Evolutionary conservation across 2,329 filamentous ascomycete genomes (phyloP).

Genomic region (Talaromyces pinophilus): DNA sequence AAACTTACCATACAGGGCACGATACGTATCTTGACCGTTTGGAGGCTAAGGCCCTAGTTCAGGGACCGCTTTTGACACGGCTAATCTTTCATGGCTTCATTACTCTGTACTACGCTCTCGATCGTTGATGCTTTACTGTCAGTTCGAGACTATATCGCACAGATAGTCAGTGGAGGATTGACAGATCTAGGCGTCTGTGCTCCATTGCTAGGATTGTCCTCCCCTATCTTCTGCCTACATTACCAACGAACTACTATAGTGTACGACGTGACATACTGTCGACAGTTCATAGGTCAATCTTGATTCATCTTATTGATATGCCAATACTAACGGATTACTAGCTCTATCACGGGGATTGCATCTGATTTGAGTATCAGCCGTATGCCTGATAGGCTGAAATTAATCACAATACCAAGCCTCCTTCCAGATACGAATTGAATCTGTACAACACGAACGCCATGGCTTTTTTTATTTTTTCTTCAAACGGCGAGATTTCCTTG

Average conservation of each 20-base stretch:
- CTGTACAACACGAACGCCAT: not conserved
- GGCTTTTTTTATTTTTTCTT: not conserved
- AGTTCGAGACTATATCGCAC: not conserved
- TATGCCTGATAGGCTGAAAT: not conserved
- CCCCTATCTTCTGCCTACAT: not conserved
- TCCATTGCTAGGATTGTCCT: not conserved
- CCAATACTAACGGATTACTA: not conserved
- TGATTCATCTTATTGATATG: not conserved
- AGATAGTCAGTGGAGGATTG: not conserved
- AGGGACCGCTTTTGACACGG: not conserved
- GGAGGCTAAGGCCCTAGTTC: not conserved
- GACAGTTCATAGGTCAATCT: not conserved
- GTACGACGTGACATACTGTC: not conserved
- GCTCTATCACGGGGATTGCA: not conserved
- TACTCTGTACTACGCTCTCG: not conserved
- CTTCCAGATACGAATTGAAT: not conserved
- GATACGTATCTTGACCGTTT: not conserved
- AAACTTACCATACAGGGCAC: not conserved
- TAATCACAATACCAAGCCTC: not conserved
- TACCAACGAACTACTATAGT: too few relatives aligned
- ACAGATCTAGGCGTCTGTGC: slow-evolving; percentile 4
- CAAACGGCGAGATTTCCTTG: not conserved
- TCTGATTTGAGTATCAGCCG: not conserved
- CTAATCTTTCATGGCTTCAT: not conserved
- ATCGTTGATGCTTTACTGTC: not conserved